Conservation (phyloP, 345 rosid genomes). For the Cardamine occulta region DNA sequence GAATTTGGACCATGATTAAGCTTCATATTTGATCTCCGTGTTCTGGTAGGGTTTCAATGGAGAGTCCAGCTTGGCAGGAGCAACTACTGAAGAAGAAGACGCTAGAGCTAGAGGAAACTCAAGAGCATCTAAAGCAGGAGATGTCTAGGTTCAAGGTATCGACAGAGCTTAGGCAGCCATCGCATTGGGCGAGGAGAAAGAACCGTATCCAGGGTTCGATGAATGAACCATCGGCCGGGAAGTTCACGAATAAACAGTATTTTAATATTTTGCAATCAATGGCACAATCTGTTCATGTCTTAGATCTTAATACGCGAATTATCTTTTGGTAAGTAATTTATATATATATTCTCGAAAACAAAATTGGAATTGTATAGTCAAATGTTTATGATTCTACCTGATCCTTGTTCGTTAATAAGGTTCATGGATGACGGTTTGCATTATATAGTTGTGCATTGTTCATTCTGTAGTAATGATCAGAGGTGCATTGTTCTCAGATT, state of each 20-base stretch:
- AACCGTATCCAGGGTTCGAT: too few relatives aligned
- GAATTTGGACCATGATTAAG: too few relatives aligned
- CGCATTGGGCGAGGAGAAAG: constrained; percentile 53
- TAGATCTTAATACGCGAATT: constrained; percentile 59
- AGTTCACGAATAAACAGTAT: constrained; percentile 70
- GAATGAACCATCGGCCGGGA: constrained; percentile 43
- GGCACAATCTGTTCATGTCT: constrained; percentile 91
- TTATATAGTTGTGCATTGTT: too few relatives aligned
- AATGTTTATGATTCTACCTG: too few relatives aligned
- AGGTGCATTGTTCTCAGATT: neutral
- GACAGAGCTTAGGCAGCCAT: constrained; percentile 51
- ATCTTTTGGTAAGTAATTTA: constrained; percentile 72
- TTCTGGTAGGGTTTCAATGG: neutral
- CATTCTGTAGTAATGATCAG: too few relatives aligned
- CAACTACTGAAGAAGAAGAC: neutral
- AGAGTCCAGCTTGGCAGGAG: neutral
- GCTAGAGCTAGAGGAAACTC: neutral
- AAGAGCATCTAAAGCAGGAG: neutral
- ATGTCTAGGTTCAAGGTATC: constrained; percentile 40
- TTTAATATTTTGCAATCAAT: constrained; percentile 85
- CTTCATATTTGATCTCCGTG: neutral
- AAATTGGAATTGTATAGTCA: neutral
- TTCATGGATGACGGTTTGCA: too few relatives aligned
- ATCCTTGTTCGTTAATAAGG: too few relatives aligned
- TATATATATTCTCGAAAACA: too few relatives aligned